phyloP scores from a whole-genome alignment of 805 yeast genomes.

The Wickerhamomyces bisporus region DNA sequence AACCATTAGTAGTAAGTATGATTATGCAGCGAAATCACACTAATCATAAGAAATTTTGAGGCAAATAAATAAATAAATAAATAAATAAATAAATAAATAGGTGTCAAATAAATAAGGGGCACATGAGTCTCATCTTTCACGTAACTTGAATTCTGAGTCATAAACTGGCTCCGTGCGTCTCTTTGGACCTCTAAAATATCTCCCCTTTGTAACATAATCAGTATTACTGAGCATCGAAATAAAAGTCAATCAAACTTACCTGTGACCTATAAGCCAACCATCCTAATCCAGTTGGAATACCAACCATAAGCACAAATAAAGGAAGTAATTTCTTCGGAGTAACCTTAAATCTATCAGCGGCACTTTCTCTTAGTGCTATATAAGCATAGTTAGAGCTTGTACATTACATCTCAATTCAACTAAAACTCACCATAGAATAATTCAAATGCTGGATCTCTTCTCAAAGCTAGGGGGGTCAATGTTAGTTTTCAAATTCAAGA shows the following conservation, averaged over 20 bases:
- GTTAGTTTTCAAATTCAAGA: slow-evolving; percentile 5
- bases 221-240: no score
- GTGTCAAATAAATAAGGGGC: no score
- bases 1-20: no score
- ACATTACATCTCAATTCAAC: no score
- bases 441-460: slow-evolving; percentile 23
- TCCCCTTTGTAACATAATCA: no score
- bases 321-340: slow-evolving; percentile 20
- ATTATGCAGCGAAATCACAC: no score
- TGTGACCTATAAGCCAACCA: slow-evolving; percentile 21
- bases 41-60: no score
- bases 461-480: slow-evolving; percentile 14
- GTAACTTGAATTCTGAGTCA: slow-evolving; percentile 17
- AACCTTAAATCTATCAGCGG: slow-evolving; percentile 18
- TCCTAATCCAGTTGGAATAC: slow-evolving; percentile 19
- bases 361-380: slow-evolving; percentile 19
- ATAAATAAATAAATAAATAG: background rate
- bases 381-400: background rate
- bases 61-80: background rate
- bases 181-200: slow-evolving; percentile 17
- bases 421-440: slow-evolving; percentile 20
- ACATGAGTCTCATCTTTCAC: background rate
- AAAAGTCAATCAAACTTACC: slow-evolving; percentile 2
- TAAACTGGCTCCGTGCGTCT: slow-evolving; percentile 20
- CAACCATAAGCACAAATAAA: slow-evolving; percentile 13